Percentiles rank a stretch among this genome's conserved stretches.
phyloP scores from a whole-genome alignment of 2,329 filamentous ascomycete genomes.

The Colletotrichum viniferum region DNA sequence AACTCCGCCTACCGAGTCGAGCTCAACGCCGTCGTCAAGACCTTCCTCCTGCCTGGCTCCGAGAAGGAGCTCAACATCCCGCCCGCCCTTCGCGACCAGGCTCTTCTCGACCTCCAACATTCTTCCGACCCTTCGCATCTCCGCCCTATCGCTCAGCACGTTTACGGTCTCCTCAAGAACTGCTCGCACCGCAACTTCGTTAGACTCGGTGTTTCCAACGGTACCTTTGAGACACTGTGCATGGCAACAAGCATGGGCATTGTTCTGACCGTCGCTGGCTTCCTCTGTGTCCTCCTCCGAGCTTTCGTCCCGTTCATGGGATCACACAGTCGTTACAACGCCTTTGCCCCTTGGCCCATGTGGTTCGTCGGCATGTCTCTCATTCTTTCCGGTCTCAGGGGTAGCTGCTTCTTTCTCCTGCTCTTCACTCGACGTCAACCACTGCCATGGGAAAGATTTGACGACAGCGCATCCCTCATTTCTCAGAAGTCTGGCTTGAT shows the following conservation, averaged over 20 bases:
- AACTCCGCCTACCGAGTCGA: conserved; percentile 29
- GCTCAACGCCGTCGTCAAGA: conserved; percentile 42
- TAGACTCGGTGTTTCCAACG: conserved; percentile 57
- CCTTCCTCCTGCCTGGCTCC: conserved; percentile 44
- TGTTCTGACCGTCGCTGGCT: conserved; percentile 40
- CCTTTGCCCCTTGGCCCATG: conserved; percentile 47
- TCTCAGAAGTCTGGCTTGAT: conserved; percentile 30
- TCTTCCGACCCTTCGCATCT: conserved; percentile 43
- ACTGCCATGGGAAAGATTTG: conserved; percentile 52
- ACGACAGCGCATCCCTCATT: conserved; percentile 35
- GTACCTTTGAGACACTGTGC: conserved; percentile 53
- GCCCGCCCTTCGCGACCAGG: conserved; percentile 41
- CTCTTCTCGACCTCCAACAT: conserved; percentile 37
- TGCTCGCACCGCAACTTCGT: conserved; percentile 57
- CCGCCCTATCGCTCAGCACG: conserved; percentile 49
- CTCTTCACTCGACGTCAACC: conserved; percentile 49
- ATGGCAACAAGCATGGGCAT: conserved; percentile 49
- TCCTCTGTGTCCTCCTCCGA: conserved; percentile 43
- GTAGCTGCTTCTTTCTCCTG: conserved; percentile 52
- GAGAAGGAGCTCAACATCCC: conserved; percentile 54
- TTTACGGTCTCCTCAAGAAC: conserved; percentile 49
- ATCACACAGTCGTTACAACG: conserved; percentile 44
- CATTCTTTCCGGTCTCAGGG: conserved; percentile 47
- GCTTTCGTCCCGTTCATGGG: conserved; percentile 41
- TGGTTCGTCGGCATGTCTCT: conserved; percentile 49